phyloP scores from a whole-genome alignment of 805 yeast species.

The Myxozyma monticola region DNA sequence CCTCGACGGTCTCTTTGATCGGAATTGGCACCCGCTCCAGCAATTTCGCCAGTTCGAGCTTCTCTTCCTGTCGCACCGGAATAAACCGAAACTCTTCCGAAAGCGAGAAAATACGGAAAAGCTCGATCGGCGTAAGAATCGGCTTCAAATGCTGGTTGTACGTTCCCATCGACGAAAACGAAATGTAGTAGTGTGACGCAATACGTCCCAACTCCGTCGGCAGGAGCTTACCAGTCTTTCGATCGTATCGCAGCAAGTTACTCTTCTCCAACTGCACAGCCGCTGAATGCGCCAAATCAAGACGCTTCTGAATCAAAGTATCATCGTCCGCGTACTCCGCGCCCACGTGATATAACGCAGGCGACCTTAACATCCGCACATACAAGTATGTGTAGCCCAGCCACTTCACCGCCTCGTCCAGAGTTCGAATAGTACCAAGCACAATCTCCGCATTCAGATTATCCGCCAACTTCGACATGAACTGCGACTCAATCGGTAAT shows the following conservation, averaged over 20 bases:
- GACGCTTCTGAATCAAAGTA: slow-evolving; percentile 53
- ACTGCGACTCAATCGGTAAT: slow-evolving; percentile 49
- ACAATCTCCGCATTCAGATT: slow-evolving; percentile 47
- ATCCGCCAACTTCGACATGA: slow-evolving; percentile 32
- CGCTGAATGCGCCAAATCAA: slow-evolving; percentile 76
- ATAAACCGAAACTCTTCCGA: slow-evolving; percentile 85
- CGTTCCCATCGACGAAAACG: slow-evolving; percentile 66
- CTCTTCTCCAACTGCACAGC: slow-evolving; percentile 56
- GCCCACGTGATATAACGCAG: slow-evolving; percentile 74
- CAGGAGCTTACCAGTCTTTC: slow-evolving; percentile 47
- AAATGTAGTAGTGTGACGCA: slow-evolving; percentile 83
- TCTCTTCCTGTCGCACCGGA: slow-evolving; percentile 85
- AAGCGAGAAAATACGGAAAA: slow-evolving; percentile 71
- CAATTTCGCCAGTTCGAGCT: slow-evolving; percentile 65
- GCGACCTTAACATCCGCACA: slow-evolving; percentile 58
- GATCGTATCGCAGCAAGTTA: slow-evolving; percentile 62
- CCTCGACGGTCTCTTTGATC: slow-evolving; percentile 66
- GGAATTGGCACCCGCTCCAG: slow-evolving; percentile 83
- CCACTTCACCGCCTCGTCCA: slow-evolving; percentile 50
- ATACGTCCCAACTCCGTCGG: slow-evolving; percentile 76
- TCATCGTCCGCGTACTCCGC: slow-evolving; percentile 58
- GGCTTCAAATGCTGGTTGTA: slow-evolving; percentile 66
- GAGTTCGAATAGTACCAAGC: slow-evolving; percentile 44
- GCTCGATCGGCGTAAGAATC: slow-evolving; percentile 65
- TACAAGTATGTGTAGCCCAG: slow-evolving; percentile 49